Conservation (phyloP, 148 eudicot species). For the Cornus florida region DNA sequence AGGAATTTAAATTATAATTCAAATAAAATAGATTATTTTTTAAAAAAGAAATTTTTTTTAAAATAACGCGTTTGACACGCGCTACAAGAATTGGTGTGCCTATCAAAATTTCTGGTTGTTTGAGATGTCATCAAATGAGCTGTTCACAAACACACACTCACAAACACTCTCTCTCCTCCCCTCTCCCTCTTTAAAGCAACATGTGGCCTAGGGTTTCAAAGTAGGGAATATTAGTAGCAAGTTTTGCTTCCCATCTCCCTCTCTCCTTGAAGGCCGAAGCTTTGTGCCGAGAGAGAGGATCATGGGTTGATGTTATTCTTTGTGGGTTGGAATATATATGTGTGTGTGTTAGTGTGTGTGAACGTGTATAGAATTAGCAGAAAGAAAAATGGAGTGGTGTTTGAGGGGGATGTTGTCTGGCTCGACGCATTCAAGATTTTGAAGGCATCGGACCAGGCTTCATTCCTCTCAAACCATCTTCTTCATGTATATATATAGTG, state of each 20-base stretch:
- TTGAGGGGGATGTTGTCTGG: conserved; percentile 49
- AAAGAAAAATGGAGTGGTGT: conserved; percentile 6
- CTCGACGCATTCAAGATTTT: conserved; percentile 31
- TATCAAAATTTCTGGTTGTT: not conserved
- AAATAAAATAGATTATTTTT: no score
- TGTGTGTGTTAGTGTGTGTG: not conserved
- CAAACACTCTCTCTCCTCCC: not conserved
- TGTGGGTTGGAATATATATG: not conserved
- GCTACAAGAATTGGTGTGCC: not conserved
- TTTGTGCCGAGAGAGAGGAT: conserved; percentile 6
- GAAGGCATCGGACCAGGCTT: conserved; percentile 66
- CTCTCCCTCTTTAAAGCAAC: conserved; percentile 1
- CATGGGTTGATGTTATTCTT: not conserved
- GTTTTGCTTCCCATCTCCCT: no score
- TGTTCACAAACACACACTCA: not conserved
- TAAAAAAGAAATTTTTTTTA: no score
- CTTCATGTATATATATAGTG: not conserved
- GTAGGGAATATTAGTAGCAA: not conserved
- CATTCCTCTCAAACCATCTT: conserved; percentile 52
- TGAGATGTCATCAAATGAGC: not conserved
- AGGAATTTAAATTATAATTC: no score
- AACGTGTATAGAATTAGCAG: no score
- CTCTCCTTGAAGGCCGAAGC: not conserved
- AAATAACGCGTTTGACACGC: not conserved
- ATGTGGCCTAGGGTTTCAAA: not conserved